These are phyloP conservation scores for Calonectria henricotiae DNA, from an alignment of 2,329 filamentous ascomycete species.

Conservation along the genomic window DNA sequence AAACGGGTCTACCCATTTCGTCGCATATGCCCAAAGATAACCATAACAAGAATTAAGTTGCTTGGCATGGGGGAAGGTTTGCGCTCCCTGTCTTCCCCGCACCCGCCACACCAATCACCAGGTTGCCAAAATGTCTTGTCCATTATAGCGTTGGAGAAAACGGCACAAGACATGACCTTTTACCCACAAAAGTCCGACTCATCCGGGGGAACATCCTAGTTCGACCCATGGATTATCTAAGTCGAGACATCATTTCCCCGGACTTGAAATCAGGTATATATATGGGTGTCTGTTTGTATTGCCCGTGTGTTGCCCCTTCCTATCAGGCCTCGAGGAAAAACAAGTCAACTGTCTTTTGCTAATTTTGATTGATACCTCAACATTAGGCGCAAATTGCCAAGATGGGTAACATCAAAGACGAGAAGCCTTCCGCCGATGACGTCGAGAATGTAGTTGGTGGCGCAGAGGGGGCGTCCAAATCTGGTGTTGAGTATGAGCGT, in stretches of 20 bases:
- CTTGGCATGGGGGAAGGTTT: constrained; percentile 5
- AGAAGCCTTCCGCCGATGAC: background rate
- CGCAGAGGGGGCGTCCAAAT: background rate
- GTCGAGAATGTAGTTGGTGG: background rate
- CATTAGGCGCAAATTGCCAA: background rate
- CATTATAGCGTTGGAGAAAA: background rate
- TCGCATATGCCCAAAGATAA: background rate
- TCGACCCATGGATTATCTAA: background rate
- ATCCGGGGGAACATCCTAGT: constrained; percentile 1
- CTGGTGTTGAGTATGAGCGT: constrained; percentile 48
- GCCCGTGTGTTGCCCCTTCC: background rate
- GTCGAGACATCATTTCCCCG: constrained; percentile 1
- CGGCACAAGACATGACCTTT: too few relatives aligned
- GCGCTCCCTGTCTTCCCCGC: constrained; percentile 4
- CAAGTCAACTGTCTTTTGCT: background rate
- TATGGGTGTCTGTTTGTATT: background rate
- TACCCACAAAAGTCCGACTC: constrained; percentile 8
- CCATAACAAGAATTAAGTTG: background rate
- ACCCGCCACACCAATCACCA: background rate
- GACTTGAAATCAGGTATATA: constrained; percentile 8
- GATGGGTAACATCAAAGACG: background rate
- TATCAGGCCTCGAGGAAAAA: too few relatives aligned
- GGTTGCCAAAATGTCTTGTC: background rate
- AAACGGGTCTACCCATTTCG: too few relatives aligned
- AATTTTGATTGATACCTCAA: background rate